Conservation (phyloP, 179 eudicot species). For the Camellia oleifera region DNA sequence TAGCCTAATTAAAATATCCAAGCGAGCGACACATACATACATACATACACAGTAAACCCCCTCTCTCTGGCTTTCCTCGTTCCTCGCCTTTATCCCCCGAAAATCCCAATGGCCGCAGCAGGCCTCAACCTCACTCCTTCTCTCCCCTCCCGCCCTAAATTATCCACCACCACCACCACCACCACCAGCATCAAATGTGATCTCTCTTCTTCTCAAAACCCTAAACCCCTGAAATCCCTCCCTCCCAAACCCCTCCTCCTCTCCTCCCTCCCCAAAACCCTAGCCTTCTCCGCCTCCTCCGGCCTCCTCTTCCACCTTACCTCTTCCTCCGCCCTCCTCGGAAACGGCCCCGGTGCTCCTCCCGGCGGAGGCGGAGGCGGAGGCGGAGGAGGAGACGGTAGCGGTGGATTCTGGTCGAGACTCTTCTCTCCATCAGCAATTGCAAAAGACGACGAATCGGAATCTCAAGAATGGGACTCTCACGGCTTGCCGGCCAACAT, state of each 20-base stretch:
- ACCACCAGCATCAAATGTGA: conserved; percentile 19
- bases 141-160: conserved; percentile 14
- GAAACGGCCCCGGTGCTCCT: conserved; percentile 35
- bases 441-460: conserved; percentile 56
- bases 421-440: conserved; percentile 41
- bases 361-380: conserved; percentile 17
- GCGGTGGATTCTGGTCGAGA: conserved; percentile 55
- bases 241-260: conserved; percentile 6
- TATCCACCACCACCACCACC: conserved; percentile 7
- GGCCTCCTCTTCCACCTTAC: conserved; percentile 30
- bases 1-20: too few relatives aligned
- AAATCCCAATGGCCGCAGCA: conserved; percentile 34
- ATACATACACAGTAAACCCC: too few relatives aligned
- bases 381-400: conserved; percentile 36
- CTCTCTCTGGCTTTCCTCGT: background rate
- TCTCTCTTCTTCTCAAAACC: conserved; percentile 23
- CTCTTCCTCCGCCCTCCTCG: conserved; percentile 14
- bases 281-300: conserved; percentile 35
- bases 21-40: too few relatives aligned
- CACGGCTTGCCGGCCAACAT: conserved; percentile 84
- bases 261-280: conserved; percentile 20
- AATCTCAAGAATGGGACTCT: conserved; percentile 53
- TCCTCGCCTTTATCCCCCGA: conserved; percentile 15
- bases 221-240: conserved; percentile 17
- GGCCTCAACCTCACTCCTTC: conserved; percentile 21